Conservation (phyloP, 139 green algal genomes). For the Choricystis sp. region DNA sequence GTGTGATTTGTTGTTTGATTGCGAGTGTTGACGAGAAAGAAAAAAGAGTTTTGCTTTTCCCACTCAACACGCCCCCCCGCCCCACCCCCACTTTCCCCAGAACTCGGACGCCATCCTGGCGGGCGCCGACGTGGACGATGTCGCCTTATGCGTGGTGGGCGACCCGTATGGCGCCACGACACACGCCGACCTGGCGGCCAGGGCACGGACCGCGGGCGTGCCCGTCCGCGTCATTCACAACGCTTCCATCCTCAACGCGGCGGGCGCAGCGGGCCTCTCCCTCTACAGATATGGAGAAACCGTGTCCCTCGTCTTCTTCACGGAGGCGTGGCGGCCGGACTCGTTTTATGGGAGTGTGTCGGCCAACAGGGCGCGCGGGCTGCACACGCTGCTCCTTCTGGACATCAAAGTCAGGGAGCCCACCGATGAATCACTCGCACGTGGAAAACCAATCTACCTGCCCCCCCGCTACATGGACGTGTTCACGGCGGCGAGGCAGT, state of each 20-base stretch:
- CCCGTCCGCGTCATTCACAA: constrained; percentile 88
- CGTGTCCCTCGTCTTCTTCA: constrained; percentile 96
- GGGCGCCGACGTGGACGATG: constrained; percentile 49
- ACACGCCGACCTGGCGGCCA: constrained; percentile 82
- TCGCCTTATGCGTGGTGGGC: constrained; percentile 94
- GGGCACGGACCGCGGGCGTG: constrained; percentile 55
- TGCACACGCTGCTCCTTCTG: constrained; percentile 93
- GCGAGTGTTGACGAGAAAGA: not conserved
- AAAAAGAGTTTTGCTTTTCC: constrained; percentile 1
- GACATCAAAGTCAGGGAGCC: constrained; percentile 92
- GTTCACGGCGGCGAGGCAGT: constrained; percentile 52
- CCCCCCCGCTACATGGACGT: constrained; percentile 55
- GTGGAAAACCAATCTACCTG: constrained; percentile 77
- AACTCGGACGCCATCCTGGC: constrained; percentile 69
- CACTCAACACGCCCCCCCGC: too few relatives aligned
- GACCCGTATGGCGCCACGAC: constrained; percentile 95
- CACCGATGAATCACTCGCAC: constrained; percentile 59
- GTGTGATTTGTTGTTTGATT: not conserved
- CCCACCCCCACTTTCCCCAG: constrained; percentile 12
- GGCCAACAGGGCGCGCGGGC: constrained; percentile 39
- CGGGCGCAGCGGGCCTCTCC: constrained; percentile 80
- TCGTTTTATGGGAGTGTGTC: constrained; percentile 68
- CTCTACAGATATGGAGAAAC: constrained; percentile 92
- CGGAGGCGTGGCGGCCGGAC: constrained; percentile 84
- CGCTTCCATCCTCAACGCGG: constrained; percentile 90